These are phyloP conservation scores for Candida maesae DNA, from an alignment of 805 yeast species.

Conservation along the genomic window DNA sequence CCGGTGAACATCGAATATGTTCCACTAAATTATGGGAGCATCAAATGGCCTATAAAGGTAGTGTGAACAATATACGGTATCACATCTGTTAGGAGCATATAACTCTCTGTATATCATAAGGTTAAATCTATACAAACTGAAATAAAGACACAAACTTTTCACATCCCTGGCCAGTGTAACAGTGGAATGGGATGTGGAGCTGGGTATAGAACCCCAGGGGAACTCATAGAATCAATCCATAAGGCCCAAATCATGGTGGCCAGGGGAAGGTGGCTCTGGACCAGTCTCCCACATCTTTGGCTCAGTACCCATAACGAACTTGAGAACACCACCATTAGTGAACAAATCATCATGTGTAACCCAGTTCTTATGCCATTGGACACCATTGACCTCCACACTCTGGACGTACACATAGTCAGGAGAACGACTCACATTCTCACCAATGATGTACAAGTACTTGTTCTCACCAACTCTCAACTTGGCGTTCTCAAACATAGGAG, in stretches of 20 bases:
- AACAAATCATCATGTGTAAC: conserved; percentile 31
- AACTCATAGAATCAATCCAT: background rate
- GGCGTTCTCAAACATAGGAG: conserved; percentile 30
- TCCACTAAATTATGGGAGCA: no score
- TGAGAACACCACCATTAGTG: conserved; percentile 27
- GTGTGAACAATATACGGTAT: no score
- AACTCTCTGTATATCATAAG: no score
- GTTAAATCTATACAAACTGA: no score
- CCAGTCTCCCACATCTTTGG: conserved; percentile 19
- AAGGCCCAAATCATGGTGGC: conserved; percentile 28
- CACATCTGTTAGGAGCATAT: no score
- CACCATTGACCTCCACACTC: conserved; percentile 30
- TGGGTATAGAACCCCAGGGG: no score
- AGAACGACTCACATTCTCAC: conserved; percentile 22
- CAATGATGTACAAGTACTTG: conserved; percentile 24
- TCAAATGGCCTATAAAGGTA: no score
- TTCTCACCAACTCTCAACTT: conserved; percentile 27
- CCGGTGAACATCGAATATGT: no score
- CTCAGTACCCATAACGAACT: conserved; percentile 19
- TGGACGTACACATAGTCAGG: conserved; percentile 28
- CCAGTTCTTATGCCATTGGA: conserved; percentile 29
- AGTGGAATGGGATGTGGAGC: no score
- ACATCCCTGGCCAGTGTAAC: no score
- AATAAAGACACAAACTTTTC: no score
- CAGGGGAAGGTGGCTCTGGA: conserved; percentile 22